These are phyloP conservation scores for Solanum pennellii DNA, from an alignment of 257 asterid genomes.

Conservation along the genomic window DNA sequence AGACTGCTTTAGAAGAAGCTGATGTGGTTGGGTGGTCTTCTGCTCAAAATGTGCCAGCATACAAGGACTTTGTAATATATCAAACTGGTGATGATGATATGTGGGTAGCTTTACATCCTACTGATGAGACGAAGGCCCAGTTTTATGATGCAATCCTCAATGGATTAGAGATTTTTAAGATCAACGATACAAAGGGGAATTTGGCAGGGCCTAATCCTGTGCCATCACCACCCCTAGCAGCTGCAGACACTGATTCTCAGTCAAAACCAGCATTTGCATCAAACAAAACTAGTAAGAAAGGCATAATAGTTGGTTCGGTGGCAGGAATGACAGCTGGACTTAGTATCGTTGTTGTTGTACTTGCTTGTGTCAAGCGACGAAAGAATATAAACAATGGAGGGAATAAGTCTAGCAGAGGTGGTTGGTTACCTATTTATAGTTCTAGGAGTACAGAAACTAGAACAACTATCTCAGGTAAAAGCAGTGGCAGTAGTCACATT, in stretches of 20 bases:
- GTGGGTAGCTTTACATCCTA: constrained; percentile 58
- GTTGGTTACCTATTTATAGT: constrained; percentile 44
- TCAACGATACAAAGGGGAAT: constrained; percentile 38
- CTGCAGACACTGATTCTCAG: neutral
- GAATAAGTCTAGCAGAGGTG: neutral
- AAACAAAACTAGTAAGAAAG: constrained; percentile 4
- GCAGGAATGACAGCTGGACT: constrained; percentile 16
- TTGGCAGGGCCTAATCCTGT: constrained; percentile 59
- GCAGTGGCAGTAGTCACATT: constrained; percentile 23
- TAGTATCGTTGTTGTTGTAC: constrained; percentile 13
- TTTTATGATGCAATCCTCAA: constrained; percentile 46
- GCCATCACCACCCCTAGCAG: neutral
- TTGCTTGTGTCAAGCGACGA: constrained; percentile 4
- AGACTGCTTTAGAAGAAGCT: constrained; percentile 37
- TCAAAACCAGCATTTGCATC: neutral
- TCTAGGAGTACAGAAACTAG: constrained; percentile 18
- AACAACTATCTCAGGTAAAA: constrained; percentile 11
- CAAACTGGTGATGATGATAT: constrained; percentile 12
- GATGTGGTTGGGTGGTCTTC: constrained; percentile 47
- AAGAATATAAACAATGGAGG: neutral
- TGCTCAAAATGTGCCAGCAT: constrained; percentile 32
- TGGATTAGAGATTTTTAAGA: constrained; percentile 67
- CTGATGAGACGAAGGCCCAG: constrained; percentile 27
- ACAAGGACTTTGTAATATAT: constrained; percentile 40
- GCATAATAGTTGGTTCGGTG: constrained; percentile 17